Percentiles rank a stretch among this genome's conserved stretches.
Conservation (phyloP, 768 basidiomycete genomes). For the Gloeopeniophorella convolvens region DNA sequence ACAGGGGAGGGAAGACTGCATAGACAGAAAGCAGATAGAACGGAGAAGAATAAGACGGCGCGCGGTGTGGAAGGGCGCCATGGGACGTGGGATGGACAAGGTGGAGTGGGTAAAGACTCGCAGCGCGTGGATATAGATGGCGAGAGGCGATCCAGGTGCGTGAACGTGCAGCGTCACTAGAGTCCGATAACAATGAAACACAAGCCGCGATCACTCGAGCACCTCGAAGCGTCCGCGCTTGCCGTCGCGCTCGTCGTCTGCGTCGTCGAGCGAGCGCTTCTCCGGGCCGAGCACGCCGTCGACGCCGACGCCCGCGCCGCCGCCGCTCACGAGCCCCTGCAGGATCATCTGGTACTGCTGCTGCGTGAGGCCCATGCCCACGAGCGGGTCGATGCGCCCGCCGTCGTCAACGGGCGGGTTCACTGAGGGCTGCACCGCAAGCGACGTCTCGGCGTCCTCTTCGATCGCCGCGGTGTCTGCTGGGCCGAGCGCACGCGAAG, state of each 20-base stretch:
- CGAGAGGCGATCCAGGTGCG: not conserved
- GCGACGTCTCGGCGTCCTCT: conserved; percentile 38
- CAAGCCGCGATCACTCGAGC: conserved; percentile 29
- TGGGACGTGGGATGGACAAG: too few species aligned
- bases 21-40: not conserved
- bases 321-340: conserved; percentile 63
- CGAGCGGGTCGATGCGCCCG: conserved; percentile 64
- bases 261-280: conserved; percentile 26
- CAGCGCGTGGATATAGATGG: not conserved
- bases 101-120: too few species aligned
- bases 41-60: not conserved
- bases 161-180: too few species aligned
- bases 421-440: conserved; percentile 30
- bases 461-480: conserved; percentile 18
- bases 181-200: too few species aligned
- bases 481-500: conserved; percentile 17
- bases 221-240: conserved; percentile 38
- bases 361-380: conserved; percentile 82
- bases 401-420: conserved; percentile 15
- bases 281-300: conserved; percentile 7
- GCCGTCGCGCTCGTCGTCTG: conserved; percentile 29
- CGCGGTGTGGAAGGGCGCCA: too few species aligned
- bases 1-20: conserved; percentile 7
- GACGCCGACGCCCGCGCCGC: conserved; percentile 36
- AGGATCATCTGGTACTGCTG: conserved; percentile 82